Conservation (phyloP, 139 green algal species). For the Micractinium sp. region DNA sequence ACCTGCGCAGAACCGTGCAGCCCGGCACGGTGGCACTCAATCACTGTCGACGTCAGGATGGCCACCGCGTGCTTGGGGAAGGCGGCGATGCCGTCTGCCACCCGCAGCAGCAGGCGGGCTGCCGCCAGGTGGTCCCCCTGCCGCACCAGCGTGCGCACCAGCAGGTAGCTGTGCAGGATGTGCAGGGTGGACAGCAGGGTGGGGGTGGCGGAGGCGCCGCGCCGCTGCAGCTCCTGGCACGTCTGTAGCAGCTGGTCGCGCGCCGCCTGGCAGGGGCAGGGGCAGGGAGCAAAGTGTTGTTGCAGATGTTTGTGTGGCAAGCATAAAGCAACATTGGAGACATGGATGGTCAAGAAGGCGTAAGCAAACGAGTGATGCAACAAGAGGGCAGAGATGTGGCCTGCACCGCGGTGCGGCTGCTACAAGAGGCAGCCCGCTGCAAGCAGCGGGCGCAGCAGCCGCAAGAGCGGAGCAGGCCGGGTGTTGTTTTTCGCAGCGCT, state of each 20-base stretch:
- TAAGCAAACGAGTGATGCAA: no score
- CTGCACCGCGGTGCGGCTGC: background rate
- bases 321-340: no score
- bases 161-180: slow-evolving; percentile 78
- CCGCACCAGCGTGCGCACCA: slow-evolving; percentile 80
- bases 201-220: slow-evolving; percentile 42
- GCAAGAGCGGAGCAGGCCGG: background rate
- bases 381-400: background rate
- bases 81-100: slow-evolving; percentile 62
- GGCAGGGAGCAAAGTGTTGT: background rate
- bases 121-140: slow-evolving; percentile 70
- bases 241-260: slow-evolving; percentile 77
- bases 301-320: no score
- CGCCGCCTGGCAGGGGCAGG: slow-evolving; percentile 40
- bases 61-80: slow-evolving; percentile 85
- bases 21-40: slow-evolving; percentile 83
- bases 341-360: no score
- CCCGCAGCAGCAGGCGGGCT: slow-evolving; percentile 81
- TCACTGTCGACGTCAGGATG: slow-evolving; percentile 88
- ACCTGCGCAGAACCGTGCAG: slow-evolving; percentile 74
- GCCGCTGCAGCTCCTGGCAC: slow-evolving; percentile 59
- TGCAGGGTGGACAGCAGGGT: slow-evolving; percentile 66
- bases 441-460: background rate
- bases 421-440: no score
- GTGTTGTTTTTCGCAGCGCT: slow-evolving; percentile 5